Base-by-base conservation (phyloP, 192 early-diverging fungal genomes). In the Linnemannia zychae region DNA sequence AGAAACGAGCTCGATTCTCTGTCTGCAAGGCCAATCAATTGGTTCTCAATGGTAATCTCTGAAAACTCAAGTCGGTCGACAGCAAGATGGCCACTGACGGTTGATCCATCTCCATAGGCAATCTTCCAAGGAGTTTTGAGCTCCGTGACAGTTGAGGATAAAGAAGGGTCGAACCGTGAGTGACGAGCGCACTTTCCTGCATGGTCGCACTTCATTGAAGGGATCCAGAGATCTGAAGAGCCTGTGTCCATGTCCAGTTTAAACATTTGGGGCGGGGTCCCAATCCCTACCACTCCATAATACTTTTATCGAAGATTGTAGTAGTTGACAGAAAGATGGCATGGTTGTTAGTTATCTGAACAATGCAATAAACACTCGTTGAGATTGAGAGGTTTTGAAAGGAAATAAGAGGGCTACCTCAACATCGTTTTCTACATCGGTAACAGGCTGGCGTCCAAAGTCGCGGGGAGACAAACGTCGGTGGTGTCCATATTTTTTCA, bases 211-310 rank as follows among this genome's bases (percentile, higher is more conserved):
- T 76, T 76, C 69, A 67, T 76, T n/a, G 73, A 79, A 6, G 89
- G 88, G 65, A 93, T 88, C 93, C 93, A 95, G 4, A 94, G 77
- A 80, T 95, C 94, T n/a, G 91, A 91, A 2, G 92, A 94, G 28
- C 94, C 94, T 5, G 94, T 95, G 70, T 95, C 94, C 46, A 95
- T 90, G 72, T 93, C 90, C n/a, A 95, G 84, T 67, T 93, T 93
- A 80, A 95, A 93, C 48, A 84, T 86, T 67, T 94, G 92, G 24
- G 92, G 91, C 49, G 94, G 94, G 15, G 94, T 91, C 16, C 94
- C 94, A 31, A 94, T 88, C 1, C 90, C 84, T 7, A 94, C 92
- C n/a, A 87, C 82, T 66, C 90, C 92, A 73, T 95, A 95, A 71
- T 95, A 95, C 89, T 95, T 81, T 46, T n/a, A n/a, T n/a, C n/a